These are phyloP conservation scores for Hyaloscypha hepaticicola DNA, from an alignment of 495 filamentous ascomycete genomes.

Conservation along the genomic window DNA sequence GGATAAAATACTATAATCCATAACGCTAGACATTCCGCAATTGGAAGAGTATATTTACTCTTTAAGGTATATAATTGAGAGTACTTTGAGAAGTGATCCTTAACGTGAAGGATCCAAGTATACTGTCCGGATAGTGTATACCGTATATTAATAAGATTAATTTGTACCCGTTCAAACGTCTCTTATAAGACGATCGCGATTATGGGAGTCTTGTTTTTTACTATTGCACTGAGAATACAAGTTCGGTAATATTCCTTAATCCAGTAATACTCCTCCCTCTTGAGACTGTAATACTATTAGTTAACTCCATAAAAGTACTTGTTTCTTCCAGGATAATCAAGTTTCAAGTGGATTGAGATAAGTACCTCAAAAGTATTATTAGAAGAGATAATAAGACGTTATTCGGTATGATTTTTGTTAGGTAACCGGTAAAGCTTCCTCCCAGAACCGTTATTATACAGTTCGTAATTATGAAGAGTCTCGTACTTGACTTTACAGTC, in stretches of 20 bases:
- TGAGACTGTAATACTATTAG: not conserved
- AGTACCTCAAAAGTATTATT: too few relatives aligned
- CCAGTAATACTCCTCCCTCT: not conserved
- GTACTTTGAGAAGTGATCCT: constrained; percentile 25
- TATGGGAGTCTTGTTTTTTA: not conserved
- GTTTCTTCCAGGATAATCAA: too few relatives aligned
- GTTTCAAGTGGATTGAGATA: too few relatives aligned
- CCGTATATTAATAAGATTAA: not conserved
- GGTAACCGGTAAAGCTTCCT: too few relatives aligned
- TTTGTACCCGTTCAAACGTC: not conserved
- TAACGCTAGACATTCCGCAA: constrained; percentile 3
- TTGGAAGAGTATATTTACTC: constrained; percentile 6
- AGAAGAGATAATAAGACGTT: too few relatives aligned
- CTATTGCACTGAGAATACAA: not conserved
- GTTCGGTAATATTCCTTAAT: not conserved
- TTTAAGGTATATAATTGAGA: constrained; percentile 1
- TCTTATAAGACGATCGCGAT: not conserved
- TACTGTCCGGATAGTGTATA: not conserved
- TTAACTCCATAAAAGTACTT: too few relatives aligned
- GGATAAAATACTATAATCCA: not conserved
- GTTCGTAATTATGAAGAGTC: too few relatives aligned
- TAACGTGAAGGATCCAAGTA: too few relatives aligned
- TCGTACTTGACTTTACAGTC: too few relatives aligned
- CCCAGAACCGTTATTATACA: too few relatives aligned
- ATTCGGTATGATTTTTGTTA: too few relatives aligned